Evolutionary conservation across 225 moss, liverwort and hornwort genomes (phyloP).

Genomic region (Polytrichum formosum): DNA sequence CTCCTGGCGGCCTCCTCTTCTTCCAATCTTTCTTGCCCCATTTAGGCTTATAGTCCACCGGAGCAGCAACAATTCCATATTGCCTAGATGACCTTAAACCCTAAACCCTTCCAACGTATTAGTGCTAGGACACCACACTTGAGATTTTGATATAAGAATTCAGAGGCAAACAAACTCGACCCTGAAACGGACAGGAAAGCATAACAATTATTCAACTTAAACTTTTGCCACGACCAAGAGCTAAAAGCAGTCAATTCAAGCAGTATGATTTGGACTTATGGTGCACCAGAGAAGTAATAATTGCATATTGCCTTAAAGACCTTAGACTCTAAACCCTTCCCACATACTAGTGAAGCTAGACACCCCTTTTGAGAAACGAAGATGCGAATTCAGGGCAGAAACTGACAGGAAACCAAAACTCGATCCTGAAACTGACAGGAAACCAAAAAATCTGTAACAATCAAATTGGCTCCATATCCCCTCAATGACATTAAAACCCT

Average conservation of each 20-base stretch:
- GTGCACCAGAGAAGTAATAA: not conserved
- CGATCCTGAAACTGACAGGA: not conserved
- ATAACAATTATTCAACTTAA: too few relatives aligned
- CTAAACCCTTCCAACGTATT: slow-evolving; percentile 12
- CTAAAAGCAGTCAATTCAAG: too few relatives aligned
- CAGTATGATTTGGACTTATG: not conserved
- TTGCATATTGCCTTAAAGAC: slow-evolving; percentile 18
- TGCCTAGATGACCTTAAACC: slow-evolving; percentile 32
- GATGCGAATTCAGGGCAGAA: slow-evolving; percentile 2
- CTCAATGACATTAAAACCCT: not conserved
- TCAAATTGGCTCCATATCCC: not conserved
- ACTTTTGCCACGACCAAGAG: too few relatives aligned
- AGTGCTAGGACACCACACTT: too few relatives aligned
- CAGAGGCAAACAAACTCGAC: too few relatives aligned
- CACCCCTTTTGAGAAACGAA: not conserved
- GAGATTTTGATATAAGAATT: too few relatives aligned
- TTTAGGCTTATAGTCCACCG: slow-evolving; percentile 6
- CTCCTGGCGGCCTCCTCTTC: slow-evolving; percentile 11
- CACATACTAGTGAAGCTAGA: slow-evolving; percentile 8
- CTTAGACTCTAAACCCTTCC: not conserved
- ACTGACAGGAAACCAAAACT: not conserved
- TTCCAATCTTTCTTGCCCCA: slow-evolving; percentile 16
- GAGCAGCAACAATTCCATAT: slow-evolving; percentile 8
- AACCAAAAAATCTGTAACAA: not conserved
- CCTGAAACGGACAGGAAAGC: too few relatives aligned